Evolutionary conservation across 1,284 basidiomycete genomes (phyloP).

Genomic region (Ustilago cynodontis): DNA sequence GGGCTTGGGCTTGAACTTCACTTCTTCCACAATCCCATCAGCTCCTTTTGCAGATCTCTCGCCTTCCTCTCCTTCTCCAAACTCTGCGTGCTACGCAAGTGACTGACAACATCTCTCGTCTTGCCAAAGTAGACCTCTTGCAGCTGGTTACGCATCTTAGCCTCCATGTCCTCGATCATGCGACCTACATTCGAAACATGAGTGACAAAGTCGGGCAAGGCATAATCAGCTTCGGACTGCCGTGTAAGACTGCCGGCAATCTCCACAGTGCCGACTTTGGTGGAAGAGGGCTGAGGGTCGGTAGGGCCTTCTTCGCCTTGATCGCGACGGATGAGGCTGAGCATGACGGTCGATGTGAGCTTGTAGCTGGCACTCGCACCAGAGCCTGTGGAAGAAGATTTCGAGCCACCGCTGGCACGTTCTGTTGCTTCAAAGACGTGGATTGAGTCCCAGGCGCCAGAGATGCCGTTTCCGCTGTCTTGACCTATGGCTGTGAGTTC

Average conservation of each 20-base stretch:
- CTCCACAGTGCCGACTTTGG: constrained; percentile 79
- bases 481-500: constrained; percentile 36
- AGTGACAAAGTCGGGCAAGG: constrained; percentile 71
- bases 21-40: constrained; percentile 77
- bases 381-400: constrained; percentile 23
- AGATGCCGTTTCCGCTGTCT: constrained; percentile 56
- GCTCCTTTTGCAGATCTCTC: constrained; percentile 89
- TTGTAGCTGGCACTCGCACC: constrained; percentile 95
- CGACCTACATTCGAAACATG: constrained; percentile 93
- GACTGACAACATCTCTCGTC: constrained; percentile 92
- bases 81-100: constrained; percentile 87
- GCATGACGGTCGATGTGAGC: constrained; percentile 96
- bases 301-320: constrained; percentile 68
- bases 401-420: constrained; percentile 70
- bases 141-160: constrained; percentile 95
- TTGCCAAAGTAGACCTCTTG: constrained; percentile 92
- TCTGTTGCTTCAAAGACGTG: constrained; percentile 96
- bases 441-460: constrained; percentile 94
- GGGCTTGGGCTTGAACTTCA: too few species aligned
- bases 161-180: constrained; percentile 98
- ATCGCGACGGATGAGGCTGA: constrained; percentile 82
- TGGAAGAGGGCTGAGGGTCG: constrained; percentile 30
- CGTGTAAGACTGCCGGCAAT: constrained; percentile 96
- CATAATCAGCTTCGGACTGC: constrained; percentile 78
- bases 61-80: constrained; percentile 85